Percentiles rank a stretch among this genome's conserved stretches.
Conservation (phyloP, 352 stramenopile species). For the Phytophthora quininea region DNA sequence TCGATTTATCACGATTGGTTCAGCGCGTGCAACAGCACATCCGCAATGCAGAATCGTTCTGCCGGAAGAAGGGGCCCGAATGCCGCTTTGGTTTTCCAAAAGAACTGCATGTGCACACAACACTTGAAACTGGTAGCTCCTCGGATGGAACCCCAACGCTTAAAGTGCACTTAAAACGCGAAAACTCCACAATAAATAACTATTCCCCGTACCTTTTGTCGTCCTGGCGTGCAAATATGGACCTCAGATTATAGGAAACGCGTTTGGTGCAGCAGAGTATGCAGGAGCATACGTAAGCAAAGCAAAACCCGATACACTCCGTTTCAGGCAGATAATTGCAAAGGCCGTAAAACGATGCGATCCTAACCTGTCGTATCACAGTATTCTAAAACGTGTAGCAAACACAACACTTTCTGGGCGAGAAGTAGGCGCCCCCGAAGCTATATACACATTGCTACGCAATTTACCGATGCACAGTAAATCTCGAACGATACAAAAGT, state of each 20-base stretch:
- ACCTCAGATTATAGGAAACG: not conserved
- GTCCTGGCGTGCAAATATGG: not conserved
- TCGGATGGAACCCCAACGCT: not conserved
- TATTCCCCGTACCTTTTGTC: not conserved
- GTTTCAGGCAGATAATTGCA: slow-evolving; percentile 8
- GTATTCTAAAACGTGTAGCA: not conserved
- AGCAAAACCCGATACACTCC: not conserved
- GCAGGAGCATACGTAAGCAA: slow-evolving; percentile 34
- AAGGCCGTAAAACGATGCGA: slow-evolving; percentile 8
- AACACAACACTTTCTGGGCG: not conserved
- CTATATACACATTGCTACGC: not conserved
- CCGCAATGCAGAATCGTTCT: not conserved
- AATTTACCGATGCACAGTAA: not conserved
- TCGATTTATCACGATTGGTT: not conserved
- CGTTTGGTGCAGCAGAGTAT: slow-evolving; percentile 31
- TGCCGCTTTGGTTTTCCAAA: not conserved
- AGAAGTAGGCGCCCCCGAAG: not conserved
- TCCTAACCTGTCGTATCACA: not conserved
- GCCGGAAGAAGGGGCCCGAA: not conserved
- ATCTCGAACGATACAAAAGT: not conserved
- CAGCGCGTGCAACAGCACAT: not conserved
- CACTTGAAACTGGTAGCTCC: not conserved
- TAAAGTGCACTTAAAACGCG: not conserved
- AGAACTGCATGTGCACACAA: not conserved
- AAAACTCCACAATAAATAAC: not conserved